Evolutionary conservation across 2,329 filamentous ascomycete species (phyloP).

Genomic region (Claviceps capensis): DNA sequence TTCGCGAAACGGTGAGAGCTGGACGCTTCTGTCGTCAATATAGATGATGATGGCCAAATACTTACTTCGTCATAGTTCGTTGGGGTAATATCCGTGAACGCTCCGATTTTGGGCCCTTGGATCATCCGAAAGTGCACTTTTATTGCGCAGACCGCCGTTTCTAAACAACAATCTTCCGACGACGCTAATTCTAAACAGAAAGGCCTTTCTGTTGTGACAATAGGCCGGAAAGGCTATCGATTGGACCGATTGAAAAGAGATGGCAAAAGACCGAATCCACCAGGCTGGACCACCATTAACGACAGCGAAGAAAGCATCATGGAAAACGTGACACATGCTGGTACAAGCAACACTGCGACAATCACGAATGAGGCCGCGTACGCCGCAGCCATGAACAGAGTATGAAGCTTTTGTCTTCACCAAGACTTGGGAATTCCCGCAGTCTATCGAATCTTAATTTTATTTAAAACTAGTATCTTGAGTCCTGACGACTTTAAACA

Average conservation of each 20-base stretch:
- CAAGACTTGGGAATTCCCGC: neutral
- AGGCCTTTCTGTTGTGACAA: slow-evolving; percentile 9
- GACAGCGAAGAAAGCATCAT: slow-evolving; percentile 11
- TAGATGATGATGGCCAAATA: neutral
- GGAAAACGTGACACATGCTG: neutral
- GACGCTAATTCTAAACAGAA: neutral
- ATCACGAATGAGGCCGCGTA: neutral
- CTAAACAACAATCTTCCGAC: neutral
- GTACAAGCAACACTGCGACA: neutral
- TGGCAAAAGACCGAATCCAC: slow-evolving; percentile 4
- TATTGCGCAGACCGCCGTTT: slow-evolving; percentile 6
- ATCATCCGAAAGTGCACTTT: slow-evolving; percentile 9
- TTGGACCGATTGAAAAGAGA: slow-evolving; percentile 9
- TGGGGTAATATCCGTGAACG: slow-evolving; percentile 13
- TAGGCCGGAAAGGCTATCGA: slow-evolving; percentile 9
- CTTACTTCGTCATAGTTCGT: slow-evolving; percentile 8
- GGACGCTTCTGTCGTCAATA: too few relatives aligned
- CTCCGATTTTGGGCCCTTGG: slow-evolving; percentile 13
- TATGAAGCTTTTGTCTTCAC: neutral
- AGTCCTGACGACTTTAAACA: too few relatives aligned
- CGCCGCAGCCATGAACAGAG: neutral
- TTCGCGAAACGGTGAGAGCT: slow-evolving; percentile 12
- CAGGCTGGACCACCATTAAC: slow-evolving; percentile 12
- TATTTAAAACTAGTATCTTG: neutral
- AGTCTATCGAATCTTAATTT: neutral